These are phyloP conservation scores for Pseudogymnoascus sp. DNA, from an alignment of 2,329 filamentous ascomycete genomes.

Conservation along the genomic window DNA sequence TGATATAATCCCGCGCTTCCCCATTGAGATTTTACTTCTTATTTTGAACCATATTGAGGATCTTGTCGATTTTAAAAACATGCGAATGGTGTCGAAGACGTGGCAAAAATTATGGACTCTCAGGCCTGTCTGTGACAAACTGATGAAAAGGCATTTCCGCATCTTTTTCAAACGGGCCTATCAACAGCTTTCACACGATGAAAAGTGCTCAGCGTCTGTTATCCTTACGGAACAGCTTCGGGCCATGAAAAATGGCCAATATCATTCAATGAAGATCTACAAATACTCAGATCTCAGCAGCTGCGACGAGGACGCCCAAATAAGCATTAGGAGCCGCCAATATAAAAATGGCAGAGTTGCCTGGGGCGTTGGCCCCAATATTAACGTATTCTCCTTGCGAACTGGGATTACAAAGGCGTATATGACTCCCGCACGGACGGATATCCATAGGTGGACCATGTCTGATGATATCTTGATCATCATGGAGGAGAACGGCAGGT, in stretches of 20 bases:
- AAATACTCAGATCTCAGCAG: background rate
- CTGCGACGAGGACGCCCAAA: background rate
- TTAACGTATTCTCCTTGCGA: background rate
- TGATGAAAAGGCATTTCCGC: conserved; percentile 10
- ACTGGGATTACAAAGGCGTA: background rate
- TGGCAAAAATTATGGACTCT: conserved; percentile 8
- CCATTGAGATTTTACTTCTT: conserved; percentile 18
- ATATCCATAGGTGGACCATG: background rate
- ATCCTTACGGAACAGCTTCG: background rate
- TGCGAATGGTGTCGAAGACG: conserved; percentile 5
- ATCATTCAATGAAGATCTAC: conserved; percentile 8
- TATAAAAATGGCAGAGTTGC: conserved; percentile 8
- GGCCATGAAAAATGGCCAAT: conserved; percentile 1
- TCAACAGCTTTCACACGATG: background rate
- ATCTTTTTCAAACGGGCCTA: background rate
- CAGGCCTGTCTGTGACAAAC: background rate
- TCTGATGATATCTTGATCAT: background rate
- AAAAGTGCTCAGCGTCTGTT: background rate
- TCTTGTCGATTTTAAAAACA: background rate
- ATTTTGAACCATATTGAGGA: conserved; percentile 18
- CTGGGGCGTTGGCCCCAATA: background rate
- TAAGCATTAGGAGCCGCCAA: background rate
- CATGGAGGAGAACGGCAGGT: background rate
- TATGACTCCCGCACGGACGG: background rate
- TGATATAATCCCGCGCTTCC: conserved; percentile 16